Conservation (phyloP, 805 yeast species). For the Diddensiella transvaalensis region DNA sequence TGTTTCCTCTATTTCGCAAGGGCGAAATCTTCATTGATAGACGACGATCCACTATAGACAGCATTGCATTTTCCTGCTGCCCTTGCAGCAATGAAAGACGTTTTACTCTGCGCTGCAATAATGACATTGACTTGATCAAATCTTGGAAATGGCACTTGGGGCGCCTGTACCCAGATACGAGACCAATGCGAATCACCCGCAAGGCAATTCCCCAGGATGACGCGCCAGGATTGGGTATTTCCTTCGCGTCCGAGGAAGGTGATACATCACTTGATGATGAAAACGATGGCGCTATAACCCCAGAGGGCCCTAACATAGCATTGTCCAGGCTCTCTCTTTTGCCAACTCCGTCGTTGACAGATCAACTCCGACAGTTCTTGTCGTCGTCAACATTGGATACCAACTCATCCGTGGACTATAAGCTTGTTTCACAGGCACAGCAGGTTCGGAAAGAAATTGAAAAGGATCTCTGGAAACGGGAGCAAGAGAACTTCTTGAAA, state of each 20-base stretch:
- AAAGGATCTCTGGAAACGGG: background rate
- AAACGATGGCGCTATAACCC: background rate
- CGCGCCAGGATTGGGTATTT: background rate
- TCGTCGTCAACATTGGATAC: constrained; percentile 1
- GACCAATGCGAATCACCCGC: background rate
- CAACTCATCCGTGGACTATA: background rate
- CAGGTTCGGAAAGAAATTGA: constrained; percentile 1
- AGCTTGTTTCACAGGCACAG: background rate
- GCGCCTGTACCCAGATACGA: background rate
- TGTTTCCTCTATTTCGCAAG: constrained; percentile 21
- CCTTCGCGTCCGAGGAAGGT: background rate
- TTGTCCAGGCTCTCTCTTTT: background rate
- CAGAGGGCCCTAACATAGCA: background rate
- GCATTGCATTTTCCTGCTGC: constrained; percentile 8
- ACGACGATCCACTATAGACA: background rate
- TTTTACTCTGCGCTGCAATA: background rate
- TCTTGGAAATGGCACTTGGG: constrained; percentile 16
- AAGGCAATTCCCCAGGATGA: background rate
- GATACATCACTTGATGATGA: background rate
- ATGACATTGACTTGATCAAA: constrained; percentile 4
- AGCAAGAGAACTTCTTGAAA: background rate
- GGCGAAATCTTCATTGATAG: constrained; percentile 14
- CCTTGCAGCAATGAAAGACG: constrained; percentile 1
- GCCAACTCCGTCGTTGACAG: constrained; percentile 1
- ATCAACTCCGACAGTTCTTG: constrained; percentile 2